A percentile compares a stretch with the other conserved stretches of the same genome.
Conservation (phyloP, 495 filamentous ascomycete species). For the Parathielavia hyrcaniae region DNA sequence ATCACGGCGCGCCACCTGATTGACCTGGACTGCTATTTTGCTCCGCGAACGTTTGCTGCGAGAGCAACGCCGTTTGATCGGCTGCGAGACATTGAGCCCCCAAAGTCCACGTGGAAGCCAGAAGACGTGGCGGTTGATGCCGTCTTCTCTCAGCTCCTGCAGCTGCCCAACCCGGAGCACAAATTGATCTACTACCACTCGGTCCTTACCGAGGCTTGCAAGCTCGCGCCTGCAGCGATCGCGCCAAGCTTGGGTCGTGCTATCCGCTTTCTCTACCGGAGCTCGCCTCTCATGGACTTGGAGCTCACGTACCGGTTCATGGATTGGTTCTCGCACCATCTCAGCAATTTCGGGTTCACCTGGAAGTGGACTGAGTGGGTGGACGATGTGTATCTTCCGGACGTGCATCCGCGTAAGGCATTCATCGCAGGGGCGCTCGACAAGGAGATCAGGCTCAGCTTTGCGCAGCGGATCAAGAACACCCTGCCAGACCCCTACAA, state of each 20-base stretch:
- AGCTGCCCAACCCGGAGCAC: conserved; percentile 80
- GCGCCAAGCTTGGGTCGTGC: conserved; percentile 92
- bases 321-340: conserved; percentile 96
- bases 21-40: conserved; percentile 91
- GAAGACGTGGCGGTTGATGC: conserved; percentile 97
- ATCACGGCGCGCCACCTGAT: conserved; percentile 82
- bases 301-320: conserved; percentile 83
- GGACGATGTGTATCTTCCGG: conserved; percentile 71
- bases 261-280: conserved; percentile 83
- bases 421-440: conserved; percentile 87
- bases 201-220: conserved; percentile 89
- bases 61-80: conserved; percentile 87
- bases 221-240: conserved; percentile 88
- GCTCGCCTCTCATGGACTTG: conserved; percentile 71
- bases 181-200: conserved; percentile 96
- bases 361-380: conserved; percentile 99
- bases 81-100: conserved; percentile 65
- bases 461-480: conserved; percentile 90
- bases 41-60: conserved; percentile 80
- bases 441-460: conserved; percentile 94
- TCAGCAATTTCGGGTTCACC: conserved; percentile 98
- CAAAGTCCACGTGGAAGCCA: conserved; percentile 85
- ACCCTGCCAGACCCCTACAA: conserved; percentile 85
- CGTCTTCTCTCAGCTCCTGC: conserved; percentile 89
- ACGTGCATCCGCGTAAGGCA: conserved; percentile 79